Base-by-base conservation (phyloP, 805 yeast genomes). In the Cyberlindnera misumaiensis region DNA sequence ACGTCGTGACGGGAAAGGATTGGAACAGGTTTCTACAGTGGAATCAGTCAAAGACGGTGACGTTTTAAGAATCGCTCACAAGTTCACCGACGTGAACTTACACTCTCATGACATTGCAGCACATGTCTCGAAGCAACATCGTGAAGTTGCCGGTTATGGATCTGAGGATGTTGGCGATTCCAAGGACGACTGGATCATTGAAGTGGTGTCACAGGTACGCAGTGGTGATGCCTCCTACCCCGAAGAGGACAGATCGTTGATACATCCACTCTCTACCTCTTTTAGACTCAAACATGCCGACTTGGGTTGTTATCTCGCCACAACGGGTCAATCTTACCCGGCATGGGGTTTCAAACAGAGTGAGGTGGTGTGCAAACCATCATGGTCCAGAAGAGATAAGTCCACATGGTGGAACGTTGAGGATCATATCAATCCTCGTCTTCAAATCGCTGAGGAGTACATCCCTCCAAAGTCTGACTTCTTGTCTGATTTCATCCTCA, bases 101-200 rank as follows among this genome's bases (percentile, higher is more conserved):
- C 95, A 89, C 62, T 74, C 96, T 11, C 97, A 93, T 62, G 62
- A 73, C 29, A 71, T 93, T 36, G 65, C 77, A 3, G 95, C 94
- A 2, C 93, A 93, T 16, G 68, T 85, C 11, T 66, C 83, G 42
- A 74, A 71, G 40, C 62, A 70, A 28, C 73, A 73, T 38, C 82
- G 70, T 65, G 99, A 93, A 65, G 96, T 86, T 12, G 76, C 96
- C 10, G 84, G 96, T 54, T 87, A 87, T 56, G 95, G 96, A 41
- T 74, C 76, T 46, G 69, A 72, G 34, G 67, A 72, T 0, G 58
- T 77, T 43, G 90, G 93, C 44, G 97, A 90, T 53, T 60, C 59
- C 4, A 83, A 84, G 54, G 97, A 89, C 58, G 81, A 93, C 60
- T 93, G 98, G 98, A 65, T 82, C 28, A 67, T 90, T 32, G 96